Percentiles rank a stretch among this genome's conserved stretches.
Conservation (phyloP, 179 eudicot genomes). For the Spergularia azorica region DNA sequence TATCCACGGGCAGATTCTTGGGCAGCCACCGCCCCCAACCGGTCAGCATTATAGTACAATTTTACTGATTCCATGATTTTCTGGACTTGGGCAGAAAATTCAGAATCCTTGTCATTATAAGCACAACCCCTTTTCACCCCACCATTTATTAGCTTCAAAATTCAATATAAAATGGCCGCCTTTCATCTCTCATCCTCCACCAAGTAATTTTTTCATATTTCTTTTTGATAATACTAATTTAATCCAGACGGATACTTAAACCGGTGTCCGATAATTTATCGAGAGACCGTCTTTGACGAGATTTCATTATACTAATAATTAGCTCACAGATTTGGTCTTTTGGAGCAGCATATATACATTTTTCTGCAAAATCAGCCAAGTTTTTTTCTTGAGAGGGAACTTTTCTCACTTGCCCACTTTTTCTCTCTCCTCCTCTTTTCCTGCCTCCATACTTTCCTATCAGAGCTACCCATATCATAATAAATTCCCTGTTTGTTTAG, state of each 20-base stretch:
- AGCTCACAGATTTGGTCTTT: background rate
- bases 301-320: background rate
- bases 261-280: no score
- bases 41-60: background rate
- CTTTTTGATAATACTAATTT: no score
- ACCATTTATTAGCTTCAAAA: background rate
- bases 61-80: background rate
- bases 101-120: background rate
- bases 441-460: background rate
- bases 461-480: constrained; percentile 7
- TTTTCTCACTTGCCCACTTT: background rate
- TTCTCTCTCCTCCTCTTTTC: background rate
- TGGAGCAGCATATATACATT: background rate
- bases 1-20: constrained; percentile 6
- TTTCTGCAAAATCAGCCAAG: background rate
- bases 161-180: no score
- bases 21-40: constrained; percentile 10
- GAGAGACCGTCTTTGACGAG: no score
- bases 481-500: background rate
- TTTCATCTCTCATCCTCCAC: no score
- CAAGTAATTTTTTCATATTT: no score
- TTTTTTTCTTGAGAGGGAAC: background rate
- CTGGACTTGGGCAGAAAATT: background rate
- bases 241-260: no score
- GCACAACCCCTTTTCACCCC: background rate